Conservation (phyloP, 23 red algal species). For the Gracilariopsis chorda region DNA sequence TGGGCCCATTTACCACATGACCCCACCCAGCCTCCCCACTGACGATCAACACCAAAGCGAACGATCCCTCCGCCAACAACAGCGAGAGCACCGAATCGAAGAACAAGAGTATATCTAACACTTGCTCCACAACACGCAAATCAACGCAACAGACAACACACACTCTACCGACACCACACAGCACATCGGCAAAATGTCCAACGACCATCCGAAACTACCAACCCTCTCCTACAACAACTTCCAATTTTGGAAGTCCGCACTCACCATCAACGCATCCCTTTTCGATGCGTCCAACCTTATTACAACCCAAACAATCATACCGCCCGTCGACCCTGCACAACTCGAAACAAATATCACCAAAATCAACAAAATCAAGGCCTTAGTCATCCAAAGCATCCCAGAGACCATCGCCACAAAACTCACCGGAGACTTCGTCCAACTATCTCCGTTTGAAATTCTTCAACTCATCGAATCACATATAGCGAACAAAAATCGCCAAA, state of each 20-base stretch:
- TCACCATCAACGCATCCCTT: background rate
- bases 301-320: background rate
- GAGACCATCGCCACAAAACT: background rate
- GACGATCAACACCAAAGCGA: too few species aligned
- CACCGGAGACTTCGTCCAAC: background rate
- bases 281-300: background rate
- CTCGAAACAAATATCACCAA: background rate
- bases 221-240: too few species aligned
- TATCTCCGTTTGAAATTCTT: background rate
- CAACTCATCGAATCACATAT: background rate
- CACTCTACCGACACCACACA: too few species aligned
- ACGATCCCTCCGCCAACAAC: too few species aligned
- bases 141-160: too few species aligned
- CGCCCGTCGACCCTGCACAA: background rate
- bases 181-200: too few species aligned
- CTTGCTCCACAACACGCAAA: too few species aligned
- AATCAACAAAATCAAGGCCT: background rate
- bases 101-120: too few species aligned
- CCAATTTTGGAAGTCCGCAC: background rate
- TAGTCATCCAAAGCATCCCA: background rate
- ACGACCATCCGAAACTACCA: too few species aligned
- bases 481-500: background rate
- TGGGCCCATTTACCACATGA: too few species aligned
- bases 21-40: too few species aligned
- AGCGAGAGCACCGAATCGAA: too few species aligned